phyloP scores from a whole-genome alignment of 2,329 filamentous ascomycete genomes.

The Calycina herbarum region DNA sequence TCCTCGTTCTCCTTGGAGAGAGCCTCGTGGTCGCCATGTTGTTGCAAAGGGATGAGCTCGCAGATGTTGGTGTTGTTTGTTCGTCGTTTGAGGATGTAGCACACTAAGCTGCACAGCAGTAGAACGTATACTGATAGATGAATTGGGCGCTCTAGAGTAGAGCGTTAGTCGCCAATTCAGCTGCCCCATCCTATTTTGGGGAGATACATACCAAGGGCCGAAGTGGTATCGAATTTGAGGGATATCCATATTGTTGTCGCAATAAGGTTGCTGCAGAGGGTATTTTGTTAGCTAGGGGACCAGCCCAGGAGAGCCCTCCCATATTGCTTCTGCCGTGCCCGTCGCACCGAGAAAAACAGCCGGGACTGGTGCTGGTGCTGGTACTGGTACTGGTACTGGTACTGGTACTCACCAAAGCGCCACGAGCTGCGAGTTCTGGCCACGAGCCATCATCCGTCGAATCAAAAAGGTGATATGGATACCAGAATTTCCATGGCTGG shows the following conservation, averaged over 20 bases:
- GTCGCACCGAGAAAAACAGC: no score
- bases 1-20: neutral
- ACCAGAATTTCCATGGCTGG: neutral
- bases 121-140: conserved; percentile 10
- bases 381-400: no score
- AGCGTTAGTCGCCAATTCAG: neutral
- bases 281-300: neutral
- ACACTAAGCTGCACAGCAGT: conserved; percentile 10
- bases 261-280: conserved; percentile 10
- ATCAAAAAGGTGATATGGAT: no score
- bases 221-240: conserved; percentile 11
- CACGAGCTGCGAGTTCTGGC: conserved; percentile 2
- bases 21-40: neutral
- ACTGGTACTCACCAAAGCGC: conserved; percentile 7
- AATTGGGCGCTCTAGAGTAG: conserved; percentile 10
- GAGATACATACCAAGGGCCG: conserved; percentile 8
- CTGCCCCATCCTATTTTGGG: neutral
- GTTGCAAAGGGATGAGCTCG: neutral
- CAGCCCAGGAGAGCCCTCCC: neutral
- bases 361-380: no score
- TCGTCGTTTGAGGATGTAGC: neutral
- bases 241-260: conserved; percentile 10
- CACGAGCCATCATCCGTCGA: neutral
- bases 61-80: neutral
- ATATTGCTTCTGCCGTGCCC: no score